Evolutionary conservation across 2,329 filamentous ascomycete species (phyloP).

Genomic region (Xylariaceae sp.): DNA sequence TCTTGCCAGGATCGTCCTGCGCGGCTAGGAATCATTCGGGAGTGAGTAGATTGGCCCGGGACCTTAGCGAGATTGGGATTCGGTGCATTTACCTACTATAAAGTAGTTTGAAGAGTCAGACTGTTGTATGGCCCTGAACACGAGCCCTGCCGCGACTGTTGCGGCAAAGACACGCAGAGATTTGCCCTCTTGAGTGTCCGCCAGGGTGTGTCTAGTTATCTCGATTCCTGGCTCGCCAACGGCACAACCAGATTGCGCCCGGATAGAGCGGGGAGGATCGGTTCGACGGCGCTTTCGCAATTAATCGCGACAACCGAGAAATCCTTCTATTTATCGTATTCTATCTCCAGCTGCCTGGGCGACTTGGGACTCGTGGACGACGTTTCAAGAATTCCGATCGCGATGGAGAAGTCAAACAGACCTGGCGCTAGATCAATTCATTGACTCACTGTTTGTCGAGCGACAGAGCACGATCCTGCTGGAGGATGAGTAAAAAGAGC

Average conservation of each 20-base stretch:
- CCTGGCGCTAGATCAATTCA: neutral
- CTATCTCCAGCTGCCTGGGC: neutral
- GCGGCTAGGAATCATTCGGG: conserved; percentile 10
- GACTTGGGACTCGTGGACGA: neutral
- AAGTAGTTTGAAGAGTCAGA: neutral
- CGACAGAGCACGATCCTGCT: too few relatives aligned
- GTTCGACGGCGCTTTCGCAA: neutral
- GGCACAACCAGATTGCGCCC: neutral
- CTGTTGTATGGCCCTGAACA: conserved; percentile 1
- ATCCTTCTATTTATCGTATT: neutral
- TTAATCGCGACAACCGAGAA: conserved; percentile 1
- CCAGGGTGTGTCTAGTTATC: neutral
- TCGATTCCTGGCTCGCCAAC: neutral
- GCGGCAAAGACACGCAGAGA: conserved; percentile 20
- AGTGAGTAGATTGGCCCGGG: conserved; percentile 18
- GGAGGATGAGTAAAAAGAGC: neutral
- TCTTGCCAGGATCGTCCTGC: conserved; percentile 12
- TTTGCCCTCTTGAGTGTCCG: conserved; percentile 14
- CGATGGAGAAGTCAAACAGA: neutral
- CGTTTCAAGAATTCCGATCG: conserved; percentile 1
- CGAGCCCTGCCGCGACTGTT: conserved; percentile 13
- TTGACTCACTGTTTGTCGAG: neutral
- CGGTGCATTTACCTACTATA: conserved; percentile 1
- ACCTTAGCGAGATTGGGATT: conserved; percentile 25
- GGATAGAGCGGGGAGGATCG: neutral